Conservation (phyloP, 495 filamentous ascomycete species). For the Lepidopterella palustris region DNA sequence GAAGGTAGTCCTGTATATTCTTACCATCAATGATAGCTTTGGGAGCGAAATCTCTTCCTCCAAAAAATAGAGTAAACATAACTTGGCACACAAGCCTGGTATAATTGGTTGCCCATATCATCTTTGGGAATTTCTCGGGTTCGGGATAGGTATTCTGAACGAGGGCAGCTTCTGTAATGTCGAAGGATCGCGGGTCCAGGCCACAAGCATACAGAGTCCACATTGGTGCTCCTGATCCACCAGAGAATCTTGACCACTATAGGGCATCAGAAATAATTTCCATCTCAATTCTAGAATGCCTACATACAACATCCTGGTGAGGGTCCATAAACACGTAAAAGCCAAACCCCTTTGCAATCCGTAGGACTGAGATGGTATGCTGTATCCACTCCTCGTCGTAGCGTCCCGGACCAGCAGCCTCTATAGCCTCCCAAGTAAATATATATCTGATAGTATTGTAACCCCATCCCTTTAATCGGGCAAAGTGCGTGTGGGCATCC, state of each 20-base stretch:
- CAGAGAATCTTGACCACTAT: slow-evolving; percentile 88
- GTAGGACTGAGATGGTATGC: slow-evolving; percentile 78
- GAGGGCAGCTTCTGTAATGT: slow-evolving; percentile 80
- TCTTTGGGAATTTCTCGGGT: slow-evolving; percentile 84
- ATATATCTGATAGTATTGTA: slow-evolving; percentile 96
- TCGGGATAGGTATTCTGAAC: slow-evolving; percentile 94
- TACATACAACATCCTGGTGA: slow-evolving; percentile 84
- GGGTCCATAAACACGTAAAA: slow-evolving; percentile 98
- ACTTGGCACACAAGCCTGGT: slow-evolving; percentile 77
- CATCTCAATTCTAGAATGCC: neutral
- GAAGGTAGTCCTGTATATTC: slow-evolving; percentile 95
- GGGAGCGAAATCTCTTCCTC: slow-evolving; percentile 85
- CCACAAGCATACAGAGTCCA: slow-evolving; percentile 96
- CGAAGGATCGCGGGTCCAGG: slow-evolving; percentile 76
- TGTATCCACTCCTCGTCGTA: slow-evolving; percentile 94
- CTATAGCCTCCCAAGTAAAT: slow-evolving; percentile 99
- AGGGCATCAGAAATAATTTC: neutral
- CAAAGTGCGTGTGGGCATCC: slow-evolving; percentile 82
- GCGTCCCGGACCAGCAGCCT: slow-evolving; percentile 82
- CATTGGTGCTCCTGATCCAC: slow-evolving; percentile 92
- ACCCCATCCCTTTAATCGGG: slow-evolving; percentile 76
- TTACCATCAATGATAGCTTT: slow-evolving; percentile 90
- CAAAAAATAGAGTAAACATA: slow-evolving; percentile 94
- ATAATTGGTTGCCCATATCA: slow-evolving; percentile 99
- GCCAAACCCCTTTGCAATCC: slow-evolving; percentile 78